Evolutionary conservation across 2,329 filamentous ascomycete genomes (phyloP), one percentile per base, ranked within the genome.

Genomic region (Talaromyces sp.): DNA sequence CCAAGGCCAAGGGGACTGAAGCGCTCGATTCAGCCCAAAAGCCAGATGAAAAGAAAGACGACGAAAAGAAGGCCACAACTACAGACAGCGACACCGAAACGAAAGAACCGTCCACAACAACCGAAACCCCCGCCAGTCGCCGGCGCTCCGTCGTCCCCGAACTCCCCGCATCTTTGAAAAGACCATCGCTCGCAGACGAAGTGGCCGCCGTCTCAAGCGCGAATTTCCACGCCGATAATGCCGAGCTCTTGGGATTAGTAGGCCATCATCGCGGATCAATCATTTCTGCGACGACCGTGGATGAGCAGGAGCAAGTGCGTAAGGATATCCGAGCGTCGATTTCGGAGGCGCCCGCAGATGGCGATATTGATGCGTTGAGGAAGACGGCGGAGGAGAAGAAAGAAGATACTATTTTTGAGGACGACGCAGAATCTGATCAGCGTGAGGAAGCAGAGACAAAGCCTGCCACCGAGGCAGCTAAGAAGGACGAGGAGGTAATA

Each of bases 251-350:
- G 64, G 76, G 76, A 3, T 67, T 79, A n/a, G 72, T 77, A n/a
- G 72, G 72, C 61, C 77, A 79, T 66, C 77, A 79, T 66, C 77
- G 75, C 27, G 72, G 72, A 0, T 76, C 76, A 8, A 75, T 75
- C 37, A 70, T 79, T 9, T 76, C 76, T 27, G 72, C 72, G 3
- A 73, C 73, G 0, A 74, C 74, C 16, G 68, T 72, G 16, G 74
- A 72, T 43, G 78, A 78, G 63, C 72, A 73, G 35, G 73, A 75
- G n/a, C 71, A 75, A 63, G 70, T 75, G 6, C 72, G 73, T 19
- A 70, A 73, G 49, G 77, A 80, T 64, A 70, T 80, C 45, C 73
- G 78, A 11, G 73, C 74, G 52, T 79, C 78, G 4, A 73, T 80
- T 41, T 75, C 75, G 3, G 72, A 71, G 10, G 73, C 43, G 4